Base-by-base conservation (phyloP, 2,329 filamentous ascomycete species). In the Xylariales sp. region DNA sequence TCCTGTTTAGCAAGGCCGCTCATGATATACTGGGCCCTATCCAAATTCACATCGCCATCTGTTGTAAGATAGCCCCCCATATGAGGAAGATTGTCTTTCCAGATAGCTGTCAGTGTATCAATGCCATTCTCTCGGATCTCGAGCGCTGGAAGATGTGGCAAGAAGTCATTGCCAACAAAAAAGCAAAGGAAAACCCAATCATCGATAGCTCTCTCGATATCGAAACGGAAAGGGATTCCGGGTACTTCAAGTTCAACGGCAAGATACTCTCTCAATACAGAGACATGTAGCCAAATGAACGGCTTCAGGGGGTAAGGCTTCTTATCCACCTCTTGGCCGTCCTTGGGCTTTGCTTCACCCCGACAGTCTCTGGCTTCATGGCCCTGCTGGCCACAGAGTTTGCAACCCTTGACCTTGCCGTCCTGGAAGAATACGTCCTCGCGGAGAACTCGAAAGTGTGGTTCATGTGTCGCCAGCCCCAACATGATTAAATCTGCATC, bases 181-280 rank as follows among this genome's bases (percentile, higher is more conserved):
- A 94, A 97, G 66, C 91, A 97, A 81, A 97, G 93, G 61, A 97
- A 97, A 12, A 97, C 88, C 93, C 91, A 97, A 59, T 97, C 91
- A 62, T 97, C 93, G 42, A 97, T 78, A 18, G 90, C 90, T 48
- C 93, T 82, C 63, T 98, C 93, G 30, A 98, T 72, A 58, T 98
- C 89, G 62, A 95, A 97, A 38, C 79, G 78, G 64, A 97, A 97
- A 2, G 83, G 83, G 48, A 95, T 78, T 40, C 81, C 77, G 14
- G 88, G 83, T 23, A 96, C 83, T 53, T 85, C 77, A 53, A 98
- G 80, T 63, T 98, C 93, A 36, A 88, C 83, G 41, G 85, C 89
- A 38, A 98, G 74, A 59, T 98, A 98, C 64, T 98, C 93, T 54
- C 93, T 80, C 39, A 98, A 68, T 36, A 96, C 75, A 18, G 88